Evolutionary conservation across 23 red algal genomes (phyloP), one percentile per base, ranked within the genome.

Genomic region (Pyropia haitanensis): DNA sequence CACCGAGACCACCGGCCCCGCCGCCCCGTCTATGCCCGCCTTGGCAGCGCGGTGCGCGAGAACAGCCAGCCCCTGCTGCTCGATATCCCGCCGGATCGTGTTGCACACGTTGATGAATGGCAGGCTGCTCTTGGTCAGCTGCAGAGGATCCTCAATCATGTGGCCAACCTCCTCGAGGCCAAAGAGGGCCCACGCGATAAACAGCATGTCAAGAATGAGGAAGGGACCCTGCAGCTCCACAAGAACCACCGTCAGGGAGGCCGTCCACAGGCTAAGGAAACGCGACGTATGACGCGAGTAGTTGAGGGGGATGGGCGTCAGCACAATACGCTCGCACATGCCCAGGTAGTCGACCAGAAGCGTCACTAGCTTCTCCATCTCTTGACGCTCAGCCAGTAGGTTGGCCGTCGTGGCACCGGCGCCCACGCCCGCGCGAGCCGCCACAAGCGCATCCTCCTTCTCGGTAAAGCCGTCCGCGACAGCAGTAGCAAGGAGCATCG

Each of bases 81-180:
- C 39, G 8, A 46, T 7, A 46, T 46, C 39, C 39, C 39, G 39
- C 39, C 39, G 39, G 39, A 46, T 46, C 5, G 39, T 46, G 39
- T 46, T 46, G 39, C 39, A 46, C 39, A 46, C 39, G 8, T 46
- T 46, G 39, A 46, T 46, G 39, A 46, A 46, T 9, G 39, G 39
- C 39, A 46, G 8, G 8, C 39, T 46, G 39, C 39, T 46, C 39
- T 46, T 46, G 39, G 39, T 46, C 39, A 46, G 39, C 39, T 46
- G 39, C 39, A 46, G 39, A 13, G 72, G 72, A 49, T 77, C 72
- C 63, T 77, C 72, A 48, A 77, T 77, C n/a, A 77, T 48, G 33
- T 77, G 72, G 20, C 60, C 72, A 64, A 77, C 57, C 17, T 77
- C 72, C 63, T 77, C 72, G 57, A 77, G 52, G 18, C 46, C 52